Conservation (phyloP, 345 rosid genomes). For the Melaleuca quinquenervia region DNA sequence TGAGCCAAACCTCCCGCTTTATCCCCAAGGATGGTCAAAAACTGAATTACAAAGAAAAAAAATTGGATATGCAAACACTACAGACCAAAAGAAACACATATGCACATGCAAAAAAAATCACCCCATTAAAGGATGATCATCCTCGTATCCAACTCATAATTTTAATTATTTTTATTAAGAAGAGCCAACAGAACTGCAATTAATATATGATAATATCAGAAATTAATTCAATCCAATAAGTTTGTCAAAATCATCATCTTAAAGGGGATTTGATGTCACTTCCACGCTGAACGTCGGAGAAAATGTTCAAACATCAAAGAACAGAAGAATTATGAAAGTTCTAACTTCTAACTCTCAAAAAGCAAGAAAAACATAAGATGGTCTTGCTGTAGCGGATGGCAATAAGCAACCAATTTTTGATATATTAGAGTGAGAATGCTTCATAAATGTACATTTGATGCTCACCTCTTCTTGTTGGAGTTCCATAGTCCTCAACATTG, state of each 20-base stretch:
- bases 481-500: conserved; percentile 19
- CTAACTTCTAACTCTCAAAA: neutral
- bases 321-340: neutral
- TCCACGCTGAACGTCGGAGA: neutral
- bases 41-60: neutral
- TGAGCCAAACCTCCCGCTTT: neutral
- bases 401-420: neutral
- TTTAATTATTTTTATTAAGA: neutral
- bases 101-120: neutral
- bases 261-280: neutral
- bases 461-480: conserved; percentile 26
- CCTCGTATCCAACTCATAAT: neutral
- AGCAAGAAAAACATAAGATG: neutral
- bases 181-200: neutral
- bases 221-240: neutral
- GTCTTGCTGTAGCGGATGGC: neutral
- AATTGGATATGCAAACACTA: neutral
- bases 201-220: neutral
- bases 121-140: neutral
- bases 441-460: neutral
- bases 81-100: neutral
- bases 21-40: neutral
- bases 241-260: neutral
- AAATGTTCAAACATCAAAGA: neutral
- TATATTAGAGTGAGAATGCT: neutral